Evolutionary conservation across 768 basidiomycete species (phyloP).

Genomic region (Pulveroboletus ravenelii): DNA sequence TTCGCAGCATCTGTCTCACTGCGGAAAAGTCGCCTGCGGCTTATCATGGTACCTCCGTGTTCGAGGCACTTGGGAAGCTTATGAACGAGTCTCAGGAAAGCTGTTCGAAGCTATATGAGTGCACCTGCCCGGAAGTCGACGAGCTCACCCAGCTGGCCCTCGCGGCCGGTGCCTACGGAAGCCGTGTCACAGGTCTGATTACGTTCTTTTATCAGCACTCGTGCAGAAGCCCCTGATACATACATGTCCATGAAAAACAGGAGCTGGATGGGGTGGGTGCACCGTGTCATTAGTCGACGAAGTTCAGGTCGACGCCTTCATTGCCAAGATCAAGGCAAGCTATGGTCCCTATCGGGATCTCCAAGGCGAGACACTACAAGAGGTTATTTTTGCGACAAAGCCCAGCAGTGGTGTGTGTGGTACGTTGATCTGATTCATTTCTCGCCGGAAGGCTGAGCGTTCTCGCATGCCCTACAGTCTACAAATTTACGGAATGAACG

Average conservation of each 20-base stretch:
- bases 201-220: neutral
- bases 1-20: conserved; percentile 62
- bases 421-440: conserved; percentile 33
- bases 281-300: conserved; percentile 78
- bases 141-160: conserved; percentile 59
- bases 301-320: conserved; percentile 56
- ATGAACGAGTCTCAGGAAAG: conserved; percentile 79
- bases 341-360: conserved; percentile 65
- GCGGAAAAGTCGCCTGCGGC: conserved; percentile 24
- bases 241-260: conserved; percentile 30
- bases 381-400: conserved; percentile 78
- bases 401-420: conserved; percentile 82
- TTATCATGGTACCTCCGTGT: conserved; percentile 24
- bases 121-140: conserved; percentile 77
- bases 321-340: conserved; percentile 49
- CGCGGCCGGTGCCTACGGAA: conserved; percentile 72
- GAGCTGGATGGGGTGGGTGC: conserved; percentile 91
- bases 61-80: conserved; percentile 55
- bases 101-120: conserved; percentile 67
- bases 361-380: conserved; percentile 50
- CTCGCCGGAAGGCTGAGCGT: neutral
- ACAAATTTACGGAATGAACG: conserved; percentile 25
- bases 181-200: conserved; percentile 70
- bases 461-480: conserved; percentile 17
- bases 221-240: neutral